phyloP scores from a whole-genome alignment of 2,329 filamentous ascomycete species.

The Elsinoe perseae region DNA sequence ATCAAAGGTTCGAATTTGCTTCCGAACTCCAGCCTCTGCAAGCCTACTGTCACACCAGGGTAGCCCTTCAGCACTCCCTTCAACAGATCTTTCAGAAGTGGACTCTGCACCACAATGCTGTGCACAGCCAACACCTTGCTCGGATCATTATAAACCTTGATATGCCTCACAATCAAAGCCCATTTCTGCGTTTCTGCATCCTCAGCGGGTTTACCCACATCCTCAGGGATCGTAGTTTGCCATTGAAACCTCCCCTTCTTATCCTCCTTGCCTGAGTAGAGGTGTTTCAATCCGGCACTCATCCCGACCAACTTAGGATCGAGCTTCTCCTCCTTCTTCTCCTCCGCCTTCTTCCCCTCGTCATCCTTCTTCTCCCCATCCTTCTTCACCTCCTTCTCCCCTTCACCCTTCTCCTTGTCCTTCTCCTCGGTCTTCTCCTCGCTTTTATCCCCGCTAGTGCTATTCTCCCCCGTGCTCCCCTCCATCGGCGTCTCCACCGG shows the following conservation, averaged over 20 bases:
- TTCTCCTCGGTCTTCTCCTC: background rate
- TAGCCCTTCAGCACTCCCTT: conserved; percentile 50
- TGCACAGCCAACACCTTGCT: conserved; percentile 54
- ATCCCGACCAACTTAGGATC: conserved; percentile 28
- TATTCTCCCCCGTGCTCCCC: conserved; percentile 2
- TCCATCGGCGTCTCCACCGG: conserved; percentile 5
- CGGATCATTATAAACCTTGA: conserved; percentile 43
- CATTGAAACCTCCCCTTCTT: conserved; percentile 45
- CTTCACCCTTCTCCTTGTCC: background rate
- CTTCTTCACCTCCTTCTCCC: background rate
- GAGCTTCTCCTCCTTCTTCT: conserved; percentile 14
- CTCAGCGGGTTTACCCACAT: conserved; percentile 51
- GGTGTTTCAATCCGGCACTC: conserved; percentile 37
- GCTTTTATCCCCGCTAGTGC: background rate
- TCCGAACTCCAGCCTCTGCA: conserved; percentile 54
- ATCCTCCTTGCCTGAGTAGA: conserved; percentile 47
- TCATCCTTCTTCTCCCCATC: background rate
- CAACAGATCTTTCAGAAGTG: conserved; percentile 51
- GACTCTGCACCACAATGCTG: conserved; percentile 57
- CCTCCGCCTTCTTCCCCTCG: background rate
- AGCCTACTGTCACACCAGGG: conserved; percentile 51
- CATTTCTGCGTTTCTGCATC: conserved; percentile 55
- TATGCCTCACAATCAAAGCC: conserved; percentile 53
- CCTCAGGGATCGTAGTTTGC: conserved; percentile 49
- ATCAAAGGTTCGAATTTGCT: conserved; percentile 57